Conservation (phyloP, 2,329 filamentous ascomycete species). For the Falciphora oryzae region DNA sequence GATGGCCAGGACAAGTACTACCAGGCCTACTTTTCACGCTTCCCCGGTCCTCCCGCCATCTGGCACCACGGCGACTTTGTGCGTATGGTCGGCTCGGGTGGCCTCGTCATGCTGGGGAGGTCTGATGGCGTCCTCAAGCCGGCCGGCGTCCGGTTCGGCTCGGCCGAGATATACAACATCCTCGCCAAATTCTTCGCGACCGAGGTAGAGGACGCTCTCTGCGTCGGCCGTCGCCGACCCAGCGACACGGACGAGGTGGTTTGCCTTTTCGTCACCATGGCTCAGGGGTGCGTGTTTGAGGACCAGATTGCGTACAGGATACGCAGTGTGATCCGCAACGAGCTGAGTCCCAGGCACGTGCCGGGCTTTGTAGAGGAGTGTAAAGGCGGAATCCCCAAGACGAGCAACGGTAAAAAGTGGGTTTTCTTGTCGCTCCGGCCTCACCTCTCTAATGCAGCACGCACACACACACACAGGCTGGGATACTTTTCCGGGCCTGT, state of each 20-base stretch:
- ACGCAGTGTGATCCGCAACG: slow-evolving; percentile 62
- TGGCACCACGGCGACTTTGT: slow-evolving; percentile 98
- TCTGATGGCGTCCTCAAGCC: slow-evolving; percentile 94
- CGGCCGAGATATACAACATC: slow-evolving; percentile 95
- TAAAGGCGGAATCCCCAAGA: slow-evolving; percentile 76
- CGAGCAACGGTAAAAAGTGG: slow-evolving; percentile 92
- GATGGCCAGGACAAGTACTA: slow-evolving; percentile 71
- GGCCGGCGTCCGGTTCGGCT: slow-evolving; percentile 83
- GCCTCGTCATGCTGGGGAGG: slow-evolving; percentile 83
- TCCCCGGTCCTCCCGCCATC: slow-evolving; percentile 44
- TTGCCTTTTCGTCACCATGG: slow-evolving; percentile 80
- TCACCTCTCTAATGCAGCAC: not conserved
- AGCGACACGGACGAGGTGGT: slow-evolving; percentile 79
- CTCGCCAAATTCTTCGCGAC: slow-evolving; percentile 73
- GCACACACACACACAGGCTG: no score
- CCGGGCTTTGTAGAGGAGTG: slow-evolving; percentile 78
- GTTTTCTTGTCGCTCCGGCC: slow-evolving; percentile 26
- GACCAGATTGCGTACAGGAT: slow-evolving; percentile 58
- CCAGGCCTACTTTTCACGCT: slow-evolving; percentile 82
- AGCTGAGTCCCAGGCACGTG: slow-evolving; percentile 85
- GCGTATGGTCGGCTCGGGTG: slow-evolving; percentile 62
- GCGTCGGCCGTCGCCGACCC: slow-evolving; percentile 69
- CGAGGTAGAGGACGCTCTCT: slow-evolving; percentile 79
- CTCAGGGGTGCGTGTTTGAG: slow-evolving; percentile 46
- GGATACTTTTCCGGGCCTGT: no score